Base-by-base conservation (phyloP, 1,139 yeast species). In the Pichia sp. region DNA sequence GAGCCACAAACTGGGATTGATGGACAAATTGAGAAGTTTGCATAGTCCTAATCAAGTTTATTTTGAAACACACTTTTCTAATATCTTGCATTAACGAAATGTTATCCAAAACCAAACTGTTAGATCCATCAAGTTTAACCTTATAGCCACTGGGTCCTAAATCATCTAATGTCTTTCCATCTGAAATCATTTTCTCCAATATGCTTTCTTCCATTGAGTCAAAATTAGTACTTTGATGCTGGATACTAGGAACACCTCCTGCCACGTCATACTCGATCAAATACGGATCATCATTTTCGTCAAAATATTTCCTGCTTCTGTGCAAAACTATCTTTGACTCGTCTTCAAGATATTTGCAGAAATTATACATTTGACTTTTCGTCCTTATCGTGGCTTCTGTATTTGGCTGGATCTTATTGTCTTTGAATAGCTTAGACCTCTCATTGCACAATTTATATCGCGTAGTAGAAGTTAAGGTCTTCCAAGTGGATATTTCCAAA, bases 21-120 rank as follows among this genome's bases (percentile, higher is more conserved):
- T 87, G 95, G 55, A 87, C 76, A 70, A 83, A 83, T 59, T 82
- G 86, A 58, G 84, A 89, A 31, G 90, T 92, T 66, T 93, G 96
- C 90, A 93, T 85, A 69, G 89, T 96, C 58, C 97, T 78, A 57
- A 95, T 87, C 52, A 92, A 74, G 2, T 95, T 85, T 34, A 95
- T 89, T 68, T 92, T 92, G 72, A 90, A 88, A 68, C 98, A 92
- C 4, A 89, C 77, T 64, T 84, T 87, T 54, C 99, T 76, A 41
- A 95, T 88, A 63, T 89, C 90, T 71, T 92, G 97, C 76, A 93
- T 89, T 62, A 86, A 81, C 4, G 77, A 73, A 51, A 95, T 84
- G 62, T 90, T 93, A 16, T 79, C 78, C 60, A 80, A 76, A 57
- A 89, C 75, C 13, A 82, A 73, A 13, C 79, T 77, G 57, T 84